Percentiles rank a stretch among this genome's conserved stretches.
Conservation (phyloP, 2,329 filamentous ascomycete species). For the Polychaeton citri region DNA sequence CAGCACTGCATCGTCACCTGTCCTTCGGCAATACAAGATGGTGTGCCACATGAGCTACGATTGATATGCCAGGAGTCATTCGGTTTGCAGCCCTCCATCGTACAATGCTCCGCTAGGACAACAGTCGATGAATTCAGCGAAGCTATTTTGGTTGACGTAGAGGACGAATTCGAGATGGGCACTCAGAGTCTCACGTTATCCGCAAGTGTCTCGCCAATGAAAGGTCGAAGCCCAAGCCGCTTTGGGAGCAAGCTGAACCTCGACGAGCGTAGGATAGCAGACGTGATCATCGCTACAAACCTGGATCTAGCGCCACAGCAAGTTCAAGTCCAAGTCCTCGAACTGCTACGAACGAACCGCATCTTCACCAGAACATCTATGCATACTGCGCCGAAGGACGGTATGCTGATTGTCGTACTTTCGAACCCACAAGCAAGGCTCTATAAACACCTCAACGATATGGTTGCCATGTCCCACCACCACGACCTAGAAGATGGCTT, state of each 20-base stretch:
- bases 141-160: slow-evolving; percentile 44
- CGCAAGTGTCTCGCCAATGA: not conserved
- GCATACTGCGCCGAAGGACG: slow-evolving; percentile 60
- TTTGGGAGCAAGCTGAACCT: slow-evolving; percentile 15
- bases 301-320: slow-evolving; percentile 59
- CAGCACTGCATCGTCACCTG: slow-evolving; percentile 69
- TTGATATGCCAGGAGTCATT: slow-evolving; percentile 60
- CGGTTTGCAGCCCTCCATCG: slow-evolving; percentile 52
- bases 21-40: slow-evolving; percentile 22
- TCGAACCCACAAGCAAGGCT: slow-evolving; percentile 23
- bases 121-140: slow-evolving; percentile 71
- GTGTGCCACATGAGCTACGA: slow-evolving; percentile 38
- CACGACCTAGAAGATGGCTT: slow-evolving; percentile 62
- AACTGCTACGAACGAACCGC: slow-evolving; percentile 65
- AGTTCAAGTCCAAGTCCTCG: slow-evolving; percentile 68
- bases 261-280: slow-evolving; percentile 51
- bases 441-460: slow-evolving; percentile 50
- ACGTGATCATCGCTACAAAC: slow-evolving; percentile 70
- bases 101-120: slow-evolving; percentile 60
- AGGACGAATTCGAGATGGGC: slow-evolving; percentile 9
- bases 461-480: slow-evolving; percentile 78
- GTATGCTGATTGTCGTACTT: slow-evolving; percentile 64
- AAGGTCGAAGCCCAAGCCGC: slow-evolving; percentile 3
- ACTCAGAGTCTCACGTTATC: not conserved
- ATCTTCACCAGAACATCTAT: slow-evolving; percentile 64